These are phyloP conservation scores for Pharus latifolius DNA, from an alignment of 176 grass and related monocot species.

Conservation along the genomic window DNA sequence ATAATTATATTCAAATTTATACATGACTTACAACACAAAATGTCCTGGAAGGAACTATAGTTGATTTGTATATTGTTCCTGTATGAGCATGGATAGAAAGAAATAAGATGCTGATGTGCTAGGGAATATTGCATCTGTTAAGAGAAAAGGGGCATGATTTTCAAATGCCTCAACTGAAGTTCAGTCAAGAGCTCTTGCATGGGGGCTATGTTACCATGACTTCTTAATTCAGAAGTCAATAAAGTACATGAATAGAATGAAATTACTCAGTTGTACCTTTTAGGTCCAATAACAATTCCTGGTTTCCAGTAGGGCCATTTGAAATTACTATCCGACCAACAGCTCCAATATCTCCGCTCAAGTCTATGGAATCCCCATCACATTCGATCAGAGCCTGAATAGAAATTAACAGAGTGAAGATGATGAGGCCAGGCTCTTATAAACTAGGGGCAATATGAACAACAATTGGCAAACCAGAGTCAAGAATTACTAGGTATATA, in stretches of 20 bases:
- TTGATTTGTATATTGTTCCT: slow-evolving; percentile 96
- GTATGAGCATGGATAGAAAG: slow-evolving; percentile 23
- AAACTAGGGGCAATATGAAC: background rate
- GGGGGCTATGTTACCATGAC: background rate
- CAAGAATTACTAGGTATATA: background rate
- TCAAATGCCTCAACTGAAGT: background rate
- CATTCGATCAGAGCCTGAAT: slow-evolving; percentile 87
- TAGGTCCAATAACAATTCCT: slow-evolving; percentile 79
- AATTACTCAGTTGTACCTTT: slow-evolving; percentile 51
- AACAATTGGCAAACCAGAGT: background rate
- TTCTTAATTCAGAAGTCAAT: background rate
- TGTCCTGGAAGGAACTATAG: slow-evolving; percentile 89
- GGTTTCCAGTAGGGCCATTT: slow-evolving; percentile 51
- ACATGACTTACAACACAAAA: slow-evolving; percentile 81
- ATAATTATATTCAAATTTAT: slow-evolving; percentile 2
- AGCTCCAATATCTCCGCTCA: slow-evolving; percentile 91
- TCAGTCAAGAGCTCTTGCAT: background rate
- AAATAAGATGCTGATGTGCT: background rate
- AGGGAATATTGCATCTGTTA: background rate
- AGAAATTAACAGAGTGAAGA: slow-evolving; percentile 17
- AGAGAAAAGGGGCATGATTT: background rate
- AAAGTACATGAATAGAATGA: background rate
- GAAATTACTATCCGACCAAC: slow-evolving; percentile 82
- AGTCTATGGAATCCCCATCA: slow-evolving; percentile 91
- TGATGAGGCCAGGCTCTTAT: background rate